Conservation (phyloP, 139 green algal genomes). For the Auxenochlorella pyrenoidosa region DNA sequence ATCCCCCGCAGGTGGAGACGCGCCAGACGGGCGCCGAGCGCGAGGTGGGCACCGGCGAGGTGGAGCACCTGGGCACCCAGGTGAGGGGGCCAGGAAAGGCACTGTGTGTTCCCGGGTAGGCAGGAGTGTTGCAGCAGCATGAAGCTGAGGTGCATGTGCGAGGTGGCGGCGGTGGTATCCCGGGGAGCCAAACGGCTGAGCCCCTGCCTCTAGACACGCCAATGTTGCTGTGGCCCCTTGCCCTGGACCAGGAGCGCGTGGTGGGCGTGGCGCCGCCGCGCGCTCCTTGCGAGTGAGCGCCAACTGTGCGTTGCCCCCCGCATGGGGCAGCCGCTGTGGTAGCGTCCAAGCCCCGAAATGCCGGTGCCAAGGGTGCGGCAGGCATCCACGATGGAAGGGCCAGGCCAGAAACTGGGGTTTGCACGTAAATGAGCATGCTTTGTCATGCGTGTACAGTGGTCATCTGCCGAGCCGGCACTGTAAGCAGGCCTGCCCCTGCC, state of each 20-base stretch:
- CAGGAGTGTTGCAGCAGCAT: not conserved
- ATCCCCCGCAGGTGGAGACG: conserved; percentile 13
- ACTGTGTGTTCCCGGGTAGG: too few relatives aligned
- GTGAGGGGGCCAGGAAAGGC: not conserved
- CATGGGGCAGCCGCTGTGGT: too few relatives aligned
- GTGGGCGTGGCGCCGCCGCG: not conserved
- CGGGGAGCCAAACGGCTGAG: too few relatives aligned
- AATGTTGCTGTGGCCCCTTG: not conserved
- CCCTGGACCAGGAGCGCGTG: not conserved
- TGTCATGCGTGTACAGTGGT: too few relatives aligned
- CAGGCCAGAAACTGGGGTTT: not conserved
- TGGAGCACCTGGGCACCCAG: conserved; percentile 27
- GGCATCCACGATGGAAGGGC: not conserved
- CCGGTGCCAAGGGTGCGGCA: not conserved
- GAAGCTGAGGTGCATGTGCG: not conserved
- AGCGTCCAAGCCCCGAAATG: not conserved
- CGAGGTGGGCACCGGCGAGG: not conserved
- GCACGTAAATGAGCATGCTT: not conserved
- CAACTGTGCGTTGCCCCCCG: not conserved
- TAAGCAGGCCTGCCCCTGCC: too few relatives aligned
- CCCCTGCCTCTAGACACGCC: not conserved
- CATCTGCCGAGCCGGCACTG: too few relatives aligned
- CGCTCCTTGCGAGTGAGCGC: not conserved
- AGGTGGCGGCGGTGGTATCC: not conserved
- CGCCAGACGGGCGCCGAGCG: conserved; percentile 9